Conservation (phyloP, 139 green algal species). For the Micractinium conductrix region DNA sequence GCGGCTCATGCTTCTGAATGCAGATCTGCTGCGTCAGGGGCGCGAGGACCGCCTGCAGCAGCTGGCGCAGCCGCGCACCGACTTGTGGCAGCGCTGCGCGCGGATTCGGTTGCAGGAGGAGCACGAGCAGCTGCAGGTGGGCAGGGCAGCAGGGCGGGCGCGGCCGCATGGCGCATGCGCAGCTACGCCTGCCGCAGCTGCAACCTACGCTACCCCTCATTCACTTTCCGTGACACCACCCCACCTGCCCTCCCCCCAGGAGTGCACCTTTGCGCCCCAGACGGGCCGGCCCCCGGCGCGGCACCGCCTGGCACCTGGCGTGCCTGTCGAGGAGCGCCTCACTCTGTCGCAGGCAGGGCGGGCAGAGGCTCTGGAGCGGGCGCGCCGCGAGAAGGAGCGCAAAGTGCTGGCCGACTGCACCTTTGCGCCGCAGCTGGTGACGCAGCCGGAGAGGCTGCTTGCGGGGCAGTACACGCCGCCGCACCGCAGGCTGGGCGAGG, state of each 20-base stretch:
- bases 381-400: constrained; percentile 26
- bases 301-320: not conserved
- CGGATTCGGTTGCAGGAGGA: constrained; percentile 28
- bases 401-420: constrained; percentile 48
- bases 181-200: not conserved
- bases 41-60: constrained; percentile 21
- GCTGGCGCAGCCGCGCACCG: constrained; percentile 40
- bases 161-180: too few species aligned
- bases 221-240: too few species aligned
- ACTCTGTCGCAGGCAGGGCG: constrained; percentile 14
- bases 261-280: constrained; percentile 47
- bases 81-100: constrained; percentile 46
- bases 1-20: too few species aligned
- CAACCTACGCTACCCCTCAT: too few species aligned
- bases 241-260: not conserved
- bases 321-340: constrained; percentile 44
- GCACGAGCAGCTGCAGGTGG: constrained; percentile 34
- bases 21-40: not conserved
- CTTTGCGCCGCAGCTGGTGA: constrained; percentile 41
- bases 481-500: constrained; percentile 37
- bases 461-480: constrained; percentile 29
- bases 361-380: constrained; percentile 37
- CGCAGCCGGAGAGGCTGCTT: constrained; percentile 4
- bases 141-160: too few species aligned
- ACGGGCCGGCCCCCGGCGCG: constrained; percentile 36